These are phyloP conservation scores for Fusarium duplospermum DNA, from an alignment of 2,329 filamentous ascomycete species.

Conservation along the genomic window DNA sequence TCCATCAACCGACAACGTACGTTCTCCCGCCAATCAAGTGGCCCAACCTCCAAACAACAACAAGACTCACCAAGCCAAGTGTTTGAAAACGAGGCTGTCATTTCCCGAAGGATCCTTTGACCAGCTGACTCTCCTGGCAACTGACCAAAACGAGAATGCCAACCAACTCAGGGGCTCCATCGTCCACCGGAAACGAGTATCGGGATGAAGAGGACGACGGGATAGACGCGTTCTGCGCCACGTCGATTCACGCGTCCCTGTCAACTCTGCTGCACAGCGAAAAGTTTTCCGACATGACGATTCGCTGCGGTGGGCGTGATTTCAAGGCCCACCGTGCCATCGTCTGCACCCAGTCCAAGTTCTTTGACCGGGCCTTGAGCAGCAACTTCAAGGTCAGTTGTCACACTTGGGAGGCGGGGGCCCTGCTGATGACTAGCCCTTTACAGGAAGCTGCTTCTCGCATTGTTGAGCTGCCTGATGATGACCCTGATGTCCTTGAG, in stretches of 20 bases:
- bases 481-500: constrained; percentile 43
- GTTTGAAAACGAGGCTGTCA: neutral
- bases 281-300: constrained; percentile 49
- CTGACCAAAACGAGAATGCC: neutral
- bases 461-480: constrained; percentile 43
- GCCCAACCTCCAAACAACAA: neutral
- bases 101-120: neutral
- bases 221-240: constrained; percentile 1
- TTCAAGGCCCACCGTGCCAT: constrained; percentile 51
- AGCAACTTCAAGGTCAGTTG: constrained; percentile 43
- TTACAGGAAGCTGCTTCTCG: constrained; percentile 30
- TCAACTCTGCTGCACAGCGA: constrained; percentile 10
- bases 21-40: neutral
- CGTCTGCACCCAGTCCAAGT: constrained; percentile 51
- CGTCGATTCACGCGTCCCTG: constrained; percentile 6
- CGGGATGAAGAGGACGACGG: neutral
- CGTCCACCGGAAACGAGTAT: neutral
- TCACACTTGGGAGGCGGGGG: neutral
- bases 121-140: neutral
- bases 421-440: neutral
- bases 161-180: neutral
- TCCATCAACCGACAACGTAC: neutral
- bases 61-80: neutral
- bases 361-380: constrained; percentile 45
- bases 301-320: constrained; percentile 44